phyloP scores from a whole-genome alignment of 495 filamentous ascomycete genomes.

The Beverwykella pulmonaria region DNA sequence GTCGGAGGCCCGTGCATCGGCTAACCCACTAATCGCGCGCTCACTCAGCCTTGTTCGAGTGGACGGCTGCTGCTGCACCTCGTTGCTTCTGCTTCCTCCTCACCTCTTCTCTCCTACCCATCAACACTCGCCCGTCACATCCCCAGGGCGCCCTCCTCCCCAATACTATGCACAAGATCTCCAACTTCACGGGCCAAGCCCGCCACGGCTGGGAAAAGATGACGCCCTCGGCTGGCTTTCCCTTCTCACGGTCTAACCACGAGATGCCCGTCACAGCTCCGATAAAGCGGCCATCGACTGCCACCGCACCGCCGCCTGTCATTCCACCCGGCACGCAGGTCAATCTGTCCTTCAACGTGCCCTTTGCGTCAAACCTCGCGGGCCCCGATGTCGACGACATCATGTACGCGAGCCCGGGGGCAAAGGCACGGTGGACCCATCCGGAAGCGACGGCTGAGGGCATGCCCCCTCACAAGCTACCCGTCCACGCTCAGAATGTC shows the following conservation, averaged over 20 bases:
- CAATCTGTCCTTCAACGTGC: slow-evolving; percentile 88
- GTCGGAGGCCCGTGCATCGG: not conserved
- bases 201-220: slow-evolving; percentile 95
- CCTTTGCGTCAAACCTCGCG: slow-evolving; percentile 85
- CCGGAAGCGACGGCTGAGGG: slow-evolving; percentile 82
- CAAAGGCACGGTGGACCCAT: slow-evolving; percentile 87
- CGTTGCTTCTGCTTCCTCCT: slow-evolving; percentile 11
- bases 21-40: not conserved
- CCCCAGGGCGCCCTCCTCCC: slow-evolving; percentile 29
- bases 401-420: slow-evolving; percentile 80
- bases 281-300: slow-evolving; percentile 69
- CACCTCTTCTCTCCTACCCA: slow-evolving; percentile 21
- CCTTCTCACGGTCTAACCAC: slow-evolving; percentile 53
- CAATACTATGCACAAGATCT: slow-evolving; percentile 81
- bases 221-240: slow-evolving; percentile 63
- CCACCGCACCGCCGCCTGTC: slow-evolving; percentile 49
- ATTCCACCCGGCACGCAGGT: slow-evolving; percentile 47
- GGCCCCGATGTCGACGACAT: slow-evolving; percentile 92
- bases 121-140: slow-evolving; percentile 26
- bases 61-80: not conserved
- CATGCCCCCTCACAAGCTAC: slow-evolving; percentile 79
- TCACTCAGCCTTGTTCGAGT: not conserved
- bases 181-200: slow-evolving; percentile 76
- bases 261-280: slow-evolving; percentile 68
- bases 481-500: slow-evolving; percentile 84